These are phyloP conservation scores for Phytophthora quininea DNA, from an alignment of 352 stramenopile genomes.

Conservation along the genomic window DNA sequence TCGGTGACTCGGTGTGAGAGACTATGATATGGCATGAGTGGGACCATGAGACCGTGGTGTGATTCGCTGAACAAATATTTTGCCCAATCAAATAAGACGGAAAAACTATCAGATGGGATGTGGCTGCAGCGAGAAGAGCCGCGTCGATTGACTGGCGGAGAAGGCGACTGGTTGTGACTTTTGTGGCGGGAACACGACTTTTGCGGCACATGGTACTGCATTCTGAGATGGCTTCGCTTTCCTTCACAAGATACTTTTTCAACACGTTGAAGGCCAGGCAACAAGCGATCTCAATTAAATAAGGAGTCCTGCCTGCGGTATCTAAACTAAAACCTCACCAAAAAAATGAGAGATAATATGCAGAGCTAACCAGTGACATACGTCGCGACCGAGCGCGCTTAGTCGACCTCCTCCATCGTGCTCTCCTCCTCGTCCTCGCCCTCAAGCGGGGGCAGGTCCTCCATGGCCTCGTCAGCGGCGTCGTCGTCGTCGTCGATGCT, in stretches of 20 bases:
- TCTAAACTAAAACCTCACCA: conserved; percentile 49
- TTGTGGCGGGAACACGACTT: too few relatives aligned
- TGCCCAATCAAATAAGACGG: not conserved
- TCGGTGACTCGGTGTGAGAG: conserved; percentile 27
- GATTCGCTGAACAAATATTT: not conserved
- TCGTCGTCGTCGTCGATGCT: conserved; percentile 98
- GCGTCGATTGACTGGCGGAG: conserved; percentile 35
- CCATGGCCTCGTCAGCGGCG: conserved; percentile 93
- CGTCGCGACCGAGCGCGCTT: conserved; percentile 50
- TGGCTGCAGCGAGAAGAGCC: not conserved
- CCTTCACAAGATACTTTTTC: not conserved
- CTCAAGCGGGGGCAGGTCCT: conserved; percentile 97
- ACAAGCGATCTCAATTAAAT: conserved; percentile 63
- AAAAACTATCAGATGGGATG: not conserved
- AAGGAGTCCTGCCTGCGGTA: conserved; percentile 58
- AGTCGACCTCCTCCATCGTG: conserved; percentile 99
- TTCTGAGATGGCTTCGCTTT: not conserved
- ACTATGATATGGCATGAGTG: conserved; percentile 4
- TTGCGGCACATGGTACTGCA: too few relatives aligned
- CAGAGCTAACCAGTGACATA: conserved; percentile 31
- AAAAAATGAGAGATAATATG: conserved; percentile 28
- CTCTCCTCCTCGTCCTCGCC: conserved; percentile 96
- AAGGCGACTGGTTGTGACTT: not conserved
- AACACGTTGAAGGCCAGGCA: conserved; percentile 24
- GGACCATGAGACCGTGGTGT: not conserved